Base-by-base conservation (phyloP, 139 green algal genomes). In the Coelastrella sp. region DNA sequence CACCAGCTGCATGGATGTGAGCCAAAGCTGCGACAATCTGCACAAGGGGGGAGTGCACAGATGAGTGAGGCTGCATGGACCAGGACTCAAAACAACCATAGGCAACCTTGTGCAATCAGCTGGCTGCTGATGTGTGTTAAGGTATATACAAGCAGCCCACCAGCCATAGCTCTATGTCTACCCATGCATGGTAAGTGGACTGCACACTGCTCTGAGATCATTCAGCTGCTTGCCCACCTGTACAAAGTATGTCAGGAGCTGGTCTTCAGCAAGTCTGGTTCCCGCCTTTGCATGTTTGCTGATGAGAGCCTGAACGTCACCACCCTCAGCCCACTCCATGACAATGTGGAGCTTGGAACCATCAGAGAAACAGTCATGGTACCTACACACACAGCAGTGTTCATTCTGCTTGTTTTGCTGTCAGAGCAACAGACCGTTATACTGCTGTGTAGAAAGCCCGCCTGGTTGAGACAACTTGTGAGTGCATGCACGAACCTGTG, bases 281-380 rank as follows among this genome's bases (percentile, higher is more conserved):
- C 54, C 54, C 23, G 83, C 66, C 83, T 88, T 80, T 58, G 68
- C 54, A 22, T 80, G 68, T 73, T 56, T 57, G 32, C 58, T 58
- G 23, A 88, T 59, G 17, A 80, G 17, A 5, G 17, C 16, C 47
- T 88, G 68, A 13, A 88, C n/a, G 83, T 88, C 83, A 4, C 83
- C 83, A 20, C 83, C 74, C n/a, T 80, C 83, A 2, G 83, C 83
- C 23, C 47, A 88, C 19, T 80, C 83, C 83, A 88, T 88, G 4
- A 88, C 83, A 11, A 88, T 80, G 54, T 80, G 61, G 10, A 88
- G 57, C 17, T 59, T 80, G 19, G 5, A 3, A 1, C 83, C 68
- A n/a, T 80, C 83, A n/a, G 83, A 76, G 56, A 88, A 88, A 22
- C 83, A 88, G 47, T 88, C 83, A n/a, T 80, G 83, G 54, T 80